Conservation (phyloP, 192 early-diverging fungal species). For the Backusella mclennaniae region DNA sequence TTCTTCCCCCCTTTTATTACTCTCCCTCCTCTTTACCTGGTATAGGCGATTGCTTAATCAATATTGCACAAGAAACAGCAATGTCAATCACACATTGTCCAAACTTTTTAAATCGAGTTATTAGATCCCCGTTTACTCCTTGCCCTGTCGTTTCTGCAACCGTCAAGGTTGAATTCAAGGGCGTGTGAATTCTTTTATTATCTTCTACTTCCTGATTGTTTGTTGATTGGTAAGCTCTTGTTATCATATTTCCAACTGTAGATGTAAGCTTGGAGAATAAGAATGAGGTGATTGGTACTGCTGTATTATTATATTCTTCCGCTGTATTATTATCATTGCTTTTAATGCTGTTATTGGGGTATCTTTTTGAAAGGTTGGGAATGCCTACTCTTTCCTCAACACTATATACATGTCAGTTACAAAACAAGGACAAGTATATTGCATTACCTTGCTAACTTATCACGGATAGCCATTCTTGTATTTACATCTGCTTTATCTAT, state of each 20-base stretch:
- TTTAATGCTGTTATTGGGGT: neutral
- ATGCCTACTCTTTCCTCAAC: conserved; percentile 26
- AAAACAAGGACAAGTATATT: neutral
- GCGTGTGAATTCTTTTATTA: neutral
- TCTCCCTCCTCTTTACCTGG: conserved; percentile 21
- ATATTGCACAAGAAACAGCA: conserved; percentile 41
- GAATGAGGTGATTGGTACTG: conserved; percentile 40
- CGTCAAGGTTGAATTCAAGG: neutral
- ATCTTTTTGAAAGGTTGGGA: conserved; percentile 10
- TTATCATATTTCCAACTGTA: neutral
- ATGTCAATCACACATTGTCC: conserved; percentile 39
- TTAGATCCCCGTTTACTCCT: conserved; percentile 7
- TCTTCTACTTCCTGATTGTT: neutral
- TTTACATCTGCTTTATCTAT: conserved; percentile 17
- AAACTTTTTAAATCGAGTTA: conserved; percentile 17
- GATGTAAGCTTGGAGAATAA: conserved; percentile 39
- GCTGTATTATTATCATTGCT: neutral
- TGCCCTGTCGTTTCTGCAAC: conserved; percentile 4
- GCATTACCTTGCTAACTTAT: conserved; percentile 19
- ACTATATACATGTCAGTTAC: neutral
- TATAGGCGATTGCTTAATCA: conserved; percentile 54
- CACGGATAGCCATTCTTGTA: conserved; percentile 24
- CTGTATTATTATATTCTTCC: neutral
- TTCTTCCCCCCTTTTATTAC: no score
- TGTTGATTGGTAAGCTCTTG: neutral